These are phyloP conservation scores for Oryza meridionalis DNA, from an alignment of 176 grass and related monocot species.

Conservation along the genomic window DNA sequence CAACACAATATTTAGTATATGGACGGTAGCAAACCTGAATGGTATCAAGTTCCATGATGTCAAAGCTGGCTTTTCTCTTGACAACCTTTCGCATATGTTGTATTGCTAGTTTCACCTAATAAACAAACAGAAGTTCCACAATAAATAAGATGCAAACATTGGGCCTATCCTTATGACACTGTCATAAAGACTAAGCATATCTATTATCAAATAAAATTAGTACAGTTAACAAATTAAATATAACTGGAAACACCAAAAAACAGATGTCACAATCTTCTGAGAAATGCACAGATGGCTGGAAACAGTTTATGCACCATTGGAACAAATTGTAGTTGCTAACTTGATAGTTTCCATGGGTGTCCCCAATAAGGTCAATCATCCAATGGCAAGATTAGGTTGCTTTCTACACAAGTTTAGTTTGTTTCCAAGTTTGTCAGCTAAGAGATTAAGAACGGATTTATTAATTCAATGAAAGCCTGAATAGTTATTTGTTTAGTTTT, in stretches of 20 bases:
- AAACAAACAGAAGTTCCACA: slow-evolving; percentile 38
- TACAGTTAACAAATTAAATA: slow-evolving; percentile 20
- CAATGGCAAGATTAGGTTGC: neutral
- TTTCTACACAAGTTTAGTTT: neutral
- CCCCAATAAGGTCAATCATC: neutral
- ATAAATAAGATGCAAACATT: slow-evolving; percentile 41
- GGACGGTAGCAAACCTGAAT: slow-evolving; percentile 60
- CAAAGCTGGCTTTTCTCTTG: slow-evolving; percentile 97
- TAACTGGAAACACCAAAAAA: neutral
- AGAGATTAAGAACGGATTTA: neutral
- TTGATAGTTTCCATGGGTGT: neutral
- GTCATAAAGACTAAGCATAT: slow-evolving; percentile 13
- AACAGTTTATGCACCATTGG: neutral
- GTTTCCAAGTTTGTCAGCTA: neutral
- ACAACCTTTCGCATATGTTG: slow-evolving; percentile 97
- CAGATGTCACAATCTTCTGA: neutral
- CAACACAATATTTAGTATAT: slow-evolving; percentile 18
- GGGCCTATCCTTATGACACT: slow-evolving; percentile 4
- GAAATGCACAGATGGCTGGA: neutral
- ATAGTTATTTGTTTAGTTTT: neutral
- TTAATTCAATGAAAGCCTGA: neutral
- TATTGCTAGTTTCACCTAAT: slow-evolving; percentile 97
- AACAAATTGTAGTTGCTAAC: neutral
- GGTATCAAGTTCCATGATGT: slow-evolving; percentile 98
- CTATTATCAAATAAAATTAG: slow-evolving; percentile 18